Conservation (phyloP, 768 basidiomycete genomes). For the Jaapia argillacea region DNA sequence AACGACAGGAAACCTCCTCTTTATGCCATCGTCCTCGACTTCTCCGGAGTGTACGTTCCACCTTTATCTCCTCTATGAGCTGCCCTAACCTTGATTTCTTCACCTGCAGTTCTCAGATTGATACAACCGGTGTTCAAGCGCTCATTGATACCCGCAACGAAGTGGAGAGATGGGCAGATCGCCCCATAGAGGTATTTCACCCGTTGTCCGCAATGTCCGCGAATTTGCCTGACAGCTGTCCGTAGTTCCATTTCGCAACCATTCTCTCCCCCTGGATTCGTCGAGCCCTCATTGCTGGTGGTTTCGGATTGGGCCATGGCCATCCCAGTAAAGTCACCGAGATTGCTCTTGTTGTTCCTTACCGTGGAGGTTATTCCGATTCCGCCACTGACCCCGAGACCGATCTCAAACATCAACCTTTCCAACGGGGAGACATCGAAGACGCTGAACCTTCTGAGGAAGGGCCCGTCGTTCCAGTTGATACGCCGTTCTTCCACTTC, state of each 20-base stretch:
- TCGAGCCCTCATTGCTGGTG: slow-evolving; percentile 80
- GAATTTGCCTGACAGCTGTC: too few relatives aligned
- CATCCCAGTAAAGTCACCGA: slow-evolving; percentile 38
- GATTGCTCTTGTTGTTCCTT: slow-evolving; percentile 71
- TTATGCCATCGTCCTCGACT: slow-evolving; percentile 86
- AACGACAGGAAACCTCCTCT: slow-evolving; percentile 55
- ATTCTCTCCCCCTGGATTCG: slow-evolving; percentile 91
- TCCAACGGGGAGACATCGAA: not conserved
- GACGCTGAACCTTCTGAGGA: slow-evolving; percentile 2
- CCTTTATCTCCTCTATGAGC: not conserved
- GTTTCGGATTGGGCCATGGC: slow-evolving; percentile 70
- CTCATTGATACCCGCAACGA: slow-evolving; percentile 82
- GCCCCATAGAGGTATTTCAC: slow-evolving; percentile 51
- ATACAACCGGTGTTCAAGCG: slow-evolving; percentile 86
- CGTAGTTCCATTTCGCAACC: slow-evolving; percentile 89
- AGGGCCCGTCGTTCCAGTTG: slow-evolving; percentile 31
- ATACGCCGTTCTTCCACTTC: slow-evolving; percentile 88
- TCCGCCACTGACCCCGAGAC: slow-evolving; percentile 8
- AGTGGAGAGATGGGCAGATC: slow-evolving; percentile 82
- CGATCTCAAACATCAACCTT: slow-evolving; percentile 5
- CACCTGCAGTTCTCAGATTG: slow-evolving; percentile 62
- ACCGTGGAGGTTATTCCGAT: slow-evolving; percentile 31
- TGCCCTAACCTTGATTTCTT: slow-evolving; percentile 1
- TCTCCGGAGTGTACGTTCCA: slow-evolving; percentile 61
- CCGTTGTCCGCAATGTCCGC: too few relatives aligned